Evolutionary conservation across 1,284 basidiomycete species (phyloP).

Genomic region (Ceratobasidium sp.): DNA sequence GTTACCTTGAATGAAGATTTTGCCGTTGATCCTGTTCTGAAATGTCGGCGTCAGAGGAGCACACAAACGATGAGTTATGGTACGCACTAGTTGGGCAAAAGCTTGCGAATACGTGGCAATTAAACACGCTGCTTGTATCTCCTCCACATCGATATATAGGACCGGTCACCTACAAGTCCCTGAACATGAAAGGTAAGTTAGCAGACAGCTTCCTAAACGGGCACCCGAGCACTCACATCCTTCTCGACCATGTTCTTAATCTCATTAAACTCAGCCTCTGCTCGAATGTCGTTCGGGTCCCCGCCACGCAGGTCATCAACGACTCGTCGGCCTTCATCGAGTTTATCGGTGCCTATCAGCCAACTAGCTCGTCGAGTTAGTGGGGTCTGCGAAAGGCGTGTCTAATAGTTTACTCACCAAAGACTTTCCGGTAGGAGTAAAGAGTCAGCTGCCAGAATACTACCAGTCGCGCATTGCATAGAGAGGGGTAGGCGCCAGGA

Average conservation of each 20-base stretch:
- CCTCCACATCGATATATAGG: conserved; percentile 88
- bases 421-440: conserved; percentile 94
- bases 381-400: not conserved
- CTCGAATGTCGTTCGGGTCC: conserved; percentile 77
- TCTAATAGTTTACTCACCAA: conserved; percentile 63
- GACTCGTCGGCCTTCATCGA: conserved; percentile 87
- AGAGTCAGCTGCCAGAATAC: conserved; percentile 84
- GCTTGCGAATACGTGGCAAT: conserved; percentile 98
- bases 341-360: conserved; percentile 91
- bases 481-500: conserved; percentile 89
- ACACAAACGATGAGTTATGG: not conserved
- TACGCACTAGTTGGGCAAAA: conserved; percentile 89
- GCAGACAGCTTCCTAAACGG: no score
- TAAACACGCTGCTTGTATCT: conserved; percentile 87
- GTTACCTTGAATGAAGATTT: conserved; percentile 47
- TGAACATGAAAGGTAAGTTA: conserved; percentile 51
- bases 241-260: conserved; percentile 90
- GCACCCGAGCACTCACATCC: conserved; percentile 68
- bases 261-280: conserved; percentile 89
- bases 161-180: conserved; percentile 83
- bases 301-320: conserved; percentile 93
- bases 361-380: conserved; percentile 66
- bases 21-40: conserved; percentile 91
- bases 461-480: conserved; percentile 87
- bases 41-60: not conserved